These are phyloP conservation scores for Pseudogymnoascus sp. DNA, from an alignment of 2,329 filamentous ascomycete genomes.

Conservation along the genomic window DNA sequence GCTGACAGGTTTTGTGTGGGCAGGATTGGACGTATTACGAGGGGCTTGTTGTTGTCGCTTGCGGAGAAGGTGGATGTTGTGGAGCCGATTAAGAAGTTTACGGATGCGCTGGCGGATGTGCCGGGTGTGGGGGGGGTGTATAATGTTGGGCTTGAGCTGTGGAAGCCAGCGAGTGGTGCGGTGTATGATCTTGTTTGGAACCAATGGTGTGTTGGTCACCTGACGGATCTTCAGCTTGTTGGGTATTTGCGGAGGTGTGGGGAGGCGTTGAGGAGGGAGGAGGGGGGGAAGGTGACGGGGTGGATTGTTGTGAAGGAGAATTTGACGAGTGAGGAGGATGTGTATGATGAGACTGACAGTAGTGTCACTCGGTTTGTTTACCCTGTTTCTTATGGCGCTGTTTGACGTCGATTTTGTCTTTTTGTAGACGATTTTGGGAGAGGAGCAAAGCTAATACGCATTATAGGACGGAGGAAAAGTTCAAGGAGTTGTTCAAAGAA, in stretches of 20 bases:
- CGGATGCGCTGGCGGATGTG: conserved; percentile 48
- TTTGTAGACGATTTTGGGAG: conserved; percentile 2
- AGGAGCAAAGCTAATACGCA: conserved; percentile 9
- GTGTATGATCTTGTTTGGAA: conserved; percentile 78
- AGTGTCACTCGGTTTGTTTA: conserved; percentile 51
- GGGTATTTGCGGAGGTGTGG: conserved; percentile 58
- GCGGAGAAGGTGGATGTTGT: conserved; percentile 71
- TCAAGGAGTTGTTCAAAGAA: conserved; percentile 57
- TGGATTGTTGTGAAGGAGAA: conserved; percentile 79
- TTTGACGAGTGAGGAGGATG: conserved; percentile 50
- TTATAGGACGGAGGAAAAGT: conserved; percentile 60
- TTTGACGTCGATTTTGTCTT: background rate
- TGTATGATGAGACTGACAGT: conserved; percentile 69
- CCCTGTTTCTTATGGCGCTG: conserved; percentile 34
- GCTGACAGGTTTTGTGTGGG: background rate
- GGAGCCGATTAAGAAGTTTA: conserved; percentile 80
- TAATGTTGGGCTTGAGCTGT: conserved; percentile 67
- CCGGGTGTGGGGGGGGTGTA: conserved; percentile 56
- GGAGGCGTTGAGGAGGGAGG: conserved; percentile 38
- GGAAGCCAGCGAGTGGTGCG: conserved; percentile 41
- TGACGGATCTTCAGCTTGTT: conserved; percentile 66
- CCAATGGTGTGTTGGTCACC: conserved; percentile 83
- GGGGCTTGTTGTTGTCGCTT: conserved; percentile 63
- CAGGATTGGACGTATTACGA: conserved; percentile 76
- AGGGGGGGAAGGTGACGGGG: conserved; percentile 33